Percentiles rank a stretch among this genome's conserved stretches.
Evolutionary conservation across 192 early-diverging fungal species (phyloP).

Genomic region (Coemansia interrupta): DNA sequence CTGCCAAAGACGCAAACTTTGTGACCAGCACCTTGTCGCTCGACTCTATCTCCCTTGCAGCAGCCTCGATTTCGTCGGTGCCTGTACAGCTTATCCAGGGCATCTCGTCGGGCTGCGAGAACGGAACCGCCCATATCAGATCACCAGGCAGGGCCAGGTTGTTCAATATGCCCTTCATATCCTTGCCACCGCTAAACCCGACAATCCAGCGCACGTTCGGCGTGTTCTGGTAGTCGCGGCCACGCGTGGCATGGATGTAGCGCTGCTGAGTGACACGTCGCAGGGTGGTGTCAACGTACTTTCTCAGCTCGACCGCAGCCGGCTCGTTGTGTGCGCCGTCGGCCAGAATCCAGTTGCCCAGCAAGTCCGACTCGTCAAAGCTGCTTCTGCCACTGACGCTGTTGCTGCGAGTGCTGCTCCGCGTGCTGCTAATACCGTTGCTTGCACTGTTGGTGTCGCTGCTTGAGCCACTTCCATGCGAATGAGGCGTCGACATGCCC

Average conservation of each 20-base stretch:
- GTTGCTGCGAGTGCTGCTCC: slow-evolving; percentile 4
- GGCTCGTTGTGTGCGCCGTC: slow-evolving; percentile 91
- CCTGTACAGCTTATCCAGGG: slow-evolving; percentile 71
- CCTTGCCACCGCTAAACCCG: slow-evolving; percentile 69
- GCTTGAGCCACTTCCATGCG: slow-evolving; percentile 2
- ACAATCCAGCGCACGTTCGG: slow-evolving; percentile 70
- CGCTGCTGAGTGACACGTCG: slow-evolving; percentile 30
- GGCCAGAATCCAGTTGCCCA: slow-evolving; percentile 59
- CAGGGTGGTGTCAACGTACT: slow-evolving; percentile 60
- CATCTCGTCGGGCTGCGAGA: slow-evolving; percentile 79
- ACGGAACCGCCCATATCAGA: slow-evolving; percentile 64
- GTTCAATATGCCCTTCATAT: slow-evolving; percentile 58
- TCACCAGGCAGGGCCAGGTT: slow-evolving; percentile 60
- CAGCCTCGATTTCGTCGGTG: slow-evolving; percentile 50
- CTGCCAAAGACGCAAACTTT: slow-evolving; percentile 30
- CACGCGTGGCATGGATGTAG: slow-evolving; percentile 17
- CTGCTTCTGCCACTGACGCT: slow-evolving; percentile 9
- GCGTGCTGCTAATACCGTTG: slow-evolving; percentile 1
- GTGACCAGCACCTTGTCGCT: slow-evolving; percentile 11
- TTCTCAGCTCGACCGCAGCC: slow-evolving; percentile 63
- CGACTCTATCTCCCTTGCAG: slow-evolving; percentile 6
- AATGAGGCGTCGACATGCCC: not conserved
- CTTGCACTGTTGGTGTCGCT: slow-evolving; percentile 8
- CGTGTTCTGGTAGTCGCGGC: slow-evolving; percentile 5
- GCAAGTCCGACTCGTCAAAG: slow-evolving; percentile 10